Evolutionary conservation across 345 rosid species (phyloP), one percentile per base, ranked within the genome.

Genomic region (Citrus hindsii): DNA sequence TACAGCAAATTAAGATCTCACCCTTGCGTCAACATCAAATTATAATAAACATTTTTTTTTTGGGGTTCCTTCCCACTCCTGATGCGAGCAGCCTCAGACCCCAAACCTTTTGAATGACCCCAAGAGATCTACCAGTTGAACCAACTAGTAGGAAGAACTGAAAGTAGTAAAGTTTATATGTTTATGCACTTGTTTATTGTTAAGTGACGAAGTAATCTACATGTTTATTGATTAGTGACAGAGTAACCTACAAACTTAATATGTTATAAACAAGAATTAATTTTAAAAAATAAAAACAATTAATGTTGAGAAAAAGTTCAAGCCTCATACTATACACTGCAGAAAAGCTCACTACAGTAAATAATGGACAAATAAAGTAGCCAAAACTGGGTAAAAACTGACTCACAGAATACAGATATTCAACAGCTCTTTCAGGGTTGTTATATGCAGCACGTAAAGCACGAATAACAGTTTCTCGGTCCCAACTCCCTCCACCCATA

Each of bases 401-500:
- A 76, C 89, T 60, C 70, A 88, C 92, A 69, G 92, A 84, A 75
- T 87, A 89, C 61, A 89, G 80, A 71, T 89, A 89, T 82, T 89
- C 92, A 73, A 89, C 89, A 66, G 92, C 92, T 72, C 93, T 83
- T 82, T 88, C 91, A 2, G 93, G 93, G 68, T 89, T 88, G 84
- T 88, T 89, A 79, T n/a, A 89, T 65, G 91, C 93, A 56, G 91
- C 91, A 53, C 89, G 91, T 38, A 89, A 87, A 70, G 93, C 93
- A 71, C 88, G 87, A 32, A 88, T 74, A 82, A 88, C 90, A 63
- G 85, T 85, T 16, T 88, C 91, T 77, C 89, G 80, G 42, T 86
- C 88, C 93, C 93, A 88, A 55, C 84, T 82, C 35, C 91, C 91
- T 60, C 93, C 93, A 67, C 93, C 93, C 87, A 89, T 86, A 75